Evolutionary conservation across 768 basidiomycete species (phyloP).

Genomic region (Dioszegia aurantiaca): DNA sequence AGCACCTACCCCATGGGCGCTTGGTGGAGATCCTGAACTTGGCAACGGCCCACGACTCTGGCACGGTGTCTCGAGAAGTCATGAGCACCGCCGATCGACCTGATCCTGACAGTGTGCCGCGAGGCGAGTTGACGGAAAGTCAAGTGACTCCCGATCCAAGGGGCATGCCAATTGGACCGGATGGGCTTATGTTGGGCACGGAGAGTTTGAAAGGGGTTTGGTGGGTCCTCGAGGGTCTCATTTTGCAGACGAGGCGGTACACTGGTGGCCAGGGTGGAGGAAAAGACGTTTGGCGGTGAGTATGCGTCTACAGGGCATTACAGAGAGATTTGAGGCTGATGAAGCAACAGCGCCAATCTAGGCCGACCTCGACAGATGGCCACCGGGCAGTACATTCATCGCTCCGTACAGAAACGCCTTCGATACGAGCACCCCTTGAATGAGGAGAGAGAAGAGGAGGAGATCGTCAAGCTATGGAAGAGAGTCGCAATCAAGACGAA

Average conservation of each 20-base stretch:
- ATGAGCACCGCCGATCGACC: not conserved
- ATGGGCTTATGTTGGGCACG: constrained; percentile 7
- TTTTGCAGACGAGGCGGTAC: constrained; percentile 30
- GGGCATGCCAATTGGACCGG: constrained; percentile 7
- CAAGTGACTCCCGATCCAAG: not conserved
- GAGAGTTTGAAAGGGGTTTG: constrained; percentile 22
- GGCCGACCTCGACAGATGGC: constrained; percentile 13
- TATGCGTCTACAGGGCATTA: not conserved
- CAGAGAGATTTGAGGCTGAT: not conserved
- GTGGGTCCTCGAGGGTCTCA: constrained; percentile 21
- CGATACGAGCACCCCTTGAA: constrained; percentile 11
- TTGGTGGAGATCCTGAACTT: constrained; percentile 9
- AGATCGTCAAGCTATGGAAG: constrained; percentile 2
- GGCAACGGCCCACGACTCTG: constrained; percentile 19
- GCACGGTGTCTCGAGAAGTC: not conserved
- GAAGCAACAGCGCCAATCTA: constrained; percentile 11
- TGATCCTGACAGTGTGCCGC: not conserved
- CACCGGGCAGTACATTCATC: constrained; percentile 19
- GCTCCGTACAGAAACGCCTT: constrained; percentile 20
- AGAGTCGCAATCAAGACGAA: not conserved
- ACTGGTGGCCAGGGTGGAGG: constrained; percentile 10
- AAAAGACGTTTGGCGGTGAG: constrained; percentile 19
- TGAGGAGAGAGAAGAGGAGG: not conserved
- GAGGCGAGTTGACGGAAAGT: not conserved
- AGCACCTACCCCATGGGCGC: constrained; percentile 7